phyloP scores from a whole-genome alignment of 1,139 yeast genomes.

The Blastobotrys ciferrii region DNA sequence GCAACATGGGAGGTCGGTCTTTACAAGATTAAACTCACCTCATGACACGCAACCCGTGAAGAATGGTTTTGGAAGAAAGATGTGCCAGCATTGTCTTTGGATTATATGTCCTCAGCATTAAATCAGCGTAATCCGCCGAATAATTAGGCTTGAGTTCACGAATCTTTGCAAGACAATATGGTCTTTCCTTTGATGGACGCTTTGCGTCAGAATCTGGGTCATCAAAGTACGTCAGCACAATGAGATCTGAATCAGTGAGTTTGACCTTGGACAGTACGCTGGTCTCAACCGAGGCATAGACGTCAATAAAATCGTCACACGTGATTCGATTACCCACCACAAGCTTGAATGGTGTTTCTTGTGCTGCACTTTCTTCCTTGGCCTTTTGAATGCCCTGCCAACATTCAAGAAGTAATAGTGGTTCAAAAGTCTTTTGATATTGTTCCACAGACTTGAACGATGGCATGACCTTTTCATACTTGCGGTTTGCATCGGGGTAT shows the following conservation, averaged over 20 bases:
- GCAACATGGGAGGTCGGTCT: too few relatives aligned
- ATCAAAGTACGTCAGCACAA: constrained; percentile 55
- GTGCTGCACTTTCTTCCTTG: constrained; percentile 51
- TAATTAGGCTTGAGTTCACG: constrained; percentile 56
- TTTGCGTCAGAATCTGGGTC: constrained; percentile 34
- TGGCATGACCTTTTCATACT: constrained; percentile 44
- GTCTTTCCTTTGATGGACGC: constrained; percentile 23
- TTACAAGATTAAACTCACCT: too few relatives aligned
- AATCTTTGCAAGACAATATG: constrained; percentile 74
- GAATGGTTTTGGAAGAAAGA: constrained; percentile 60
- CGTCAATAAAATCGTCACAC: constrained; percentile 85
- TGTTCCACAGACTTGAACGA: constrained; percentile 56
- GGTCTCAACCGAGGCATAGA: constrained; percentile 71
- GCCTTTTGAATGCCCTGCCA: constrained; percentile 89
- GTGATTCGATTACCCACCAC: constrained; percentile 76
- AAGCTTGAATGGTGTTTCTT: constrained; percentile 66
- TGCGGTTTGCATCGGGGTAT: constrained; percentile 51
- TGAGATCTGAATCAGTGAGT: constrained; percentile 71
- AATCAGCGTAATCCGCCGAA: constrained; percentile 57
- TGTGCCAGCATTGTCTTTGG: constrained; percentile 50
- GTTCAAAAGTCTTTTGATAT: constrained; percentile 69
- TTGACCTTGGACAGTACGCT: constrained; percentile 50
- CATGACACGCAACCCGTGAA: constrained; percentile 71
- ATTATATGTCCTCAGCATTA: constrained; percentile 66
- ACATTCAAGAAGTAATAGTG: constrained; percentile 80